Conservation (phyloP, 2,329 filamentous ascomycete species). For the Penicillium sp. region DNA sequence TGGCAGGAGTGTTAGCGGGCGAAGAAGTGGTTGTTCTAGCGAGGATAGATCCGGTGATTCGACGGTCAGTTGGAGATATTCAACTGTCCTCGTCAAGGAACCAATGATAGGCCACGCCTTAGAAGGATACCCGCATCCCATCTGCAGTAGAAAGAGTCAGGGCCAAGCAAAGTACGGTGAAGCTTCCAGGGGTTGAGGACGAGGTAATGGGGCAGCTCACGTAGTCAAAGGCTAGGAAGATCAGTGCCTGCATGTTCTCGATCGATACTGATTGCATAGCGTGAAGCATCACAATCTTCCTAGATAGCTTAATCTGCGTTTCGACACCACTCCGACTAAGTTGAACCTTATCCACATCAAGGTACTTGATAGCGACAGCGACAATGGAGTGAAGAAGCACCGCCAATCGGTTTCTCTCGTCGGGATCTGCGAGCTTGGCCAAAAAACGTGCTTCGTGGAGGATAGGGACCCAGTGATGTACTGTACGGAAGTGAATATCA, state of each 20-base stretch:
- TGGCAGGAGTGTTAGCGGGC: constrained; percentile 29
- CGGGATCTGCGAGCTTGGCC: constrained; percentile 18
- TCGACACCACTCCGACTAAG: neutral
- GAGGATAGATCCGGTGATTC: constrained; percentile 31
- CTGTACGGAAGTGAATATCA: constrained; percentile 7
- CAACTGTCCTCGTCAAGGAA: neutral
- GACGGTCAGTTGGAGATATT: constrained; percentile 27
- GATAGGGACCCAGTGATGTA: constrained; percentile 20
- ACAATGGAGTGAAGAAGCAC: constrained; percentile 39
- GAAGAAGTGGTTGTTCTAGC: constrained; percentile 18
- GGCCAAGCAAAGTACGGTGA: neutral
- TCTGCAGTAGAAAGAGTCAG: neutral
- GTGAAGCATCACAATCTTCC: constrained; percentile 15
- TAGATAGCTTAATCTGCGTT: neutral
- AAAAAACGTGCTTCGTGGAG: constrained; percentile 15
- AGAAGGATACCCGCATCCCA: neutral
- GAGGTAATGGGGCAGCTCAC: constrained; percentile 22
- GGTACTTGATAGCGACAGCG: constrained; percentile 26
- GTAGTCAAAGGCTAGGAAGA: constrained; percentile 42
- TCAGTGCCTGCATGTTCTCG: constrained; percentile 25
- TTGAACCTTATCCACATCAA: neutral
- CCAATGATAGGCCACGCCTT: neutral
- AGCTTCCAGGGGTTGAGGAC: neutral
- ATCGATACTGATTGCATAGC: constrained; percentile 25
- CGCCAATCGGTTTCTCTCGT: constrained; percentile 23